Evolutionary conservation across 371 early-diverging fungal genomes (phyloP).

Genomic region (Funneliformis caledonium): DNA sequence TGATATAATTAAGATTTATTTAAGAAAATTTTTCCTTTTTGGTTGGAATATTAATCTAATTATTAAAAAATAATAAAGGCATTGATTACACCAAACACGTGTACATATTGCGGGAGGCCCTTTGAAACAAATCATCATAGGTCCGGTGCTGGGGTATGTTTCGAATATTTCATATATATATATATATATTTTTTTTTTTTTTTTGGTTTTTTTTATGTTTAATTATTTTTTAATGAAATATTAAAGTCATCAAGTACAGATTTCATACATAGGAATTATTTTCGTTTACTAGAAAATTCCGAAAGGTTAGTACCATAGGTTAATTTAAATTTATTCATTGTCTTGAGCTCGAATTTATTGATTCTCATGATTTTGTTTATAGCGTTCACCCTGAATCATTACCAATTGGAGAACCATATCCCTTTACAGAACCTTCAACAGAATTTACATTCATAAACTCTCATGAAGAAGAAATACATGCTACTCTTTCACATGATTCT

Average conservation of each 20-base stretch:
- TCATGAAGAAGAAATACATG: slow-evolving; percentile 32
- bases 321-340: background rate
- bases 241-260: slow-evolving; percentile 45
- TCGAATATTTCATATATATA: background rate
- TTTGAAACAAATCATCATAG: background rate
- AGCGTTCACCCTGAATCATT: slow-evolving; percentile 29
- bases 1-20: background rate
- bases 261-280: slow-evolving; percentile 72
- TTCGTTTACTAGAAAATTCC: slow-evolving; percentile 47
- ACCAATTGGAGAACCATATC: slow-evolving; percentile 19
- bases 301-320: background rate
- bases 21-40: background rate
- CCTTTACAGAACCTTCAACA: background rate
- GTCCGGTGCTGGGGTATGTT: slow-evolving; percentile 27
- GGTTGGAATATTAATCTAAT: background rate
- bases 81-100: background rate
- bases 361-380: background rate
- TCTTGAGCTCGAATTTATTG: background rate
- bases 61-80: slow-evolving; percentile 34
- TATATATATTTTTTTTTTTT: background rate
- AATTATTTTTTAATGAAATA: background rate
- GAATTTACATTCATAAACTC: slow-evolving; percentile 12
- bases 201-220: background rate
- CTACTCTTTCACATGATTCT: slow-evolving; percentile 52
- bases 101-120: background rate